Evolutionary conservation across 148 eudicot species (phyloP), one percentile per base, ranked within the genome.

Genomic region (Spergularia marina): DNA sequence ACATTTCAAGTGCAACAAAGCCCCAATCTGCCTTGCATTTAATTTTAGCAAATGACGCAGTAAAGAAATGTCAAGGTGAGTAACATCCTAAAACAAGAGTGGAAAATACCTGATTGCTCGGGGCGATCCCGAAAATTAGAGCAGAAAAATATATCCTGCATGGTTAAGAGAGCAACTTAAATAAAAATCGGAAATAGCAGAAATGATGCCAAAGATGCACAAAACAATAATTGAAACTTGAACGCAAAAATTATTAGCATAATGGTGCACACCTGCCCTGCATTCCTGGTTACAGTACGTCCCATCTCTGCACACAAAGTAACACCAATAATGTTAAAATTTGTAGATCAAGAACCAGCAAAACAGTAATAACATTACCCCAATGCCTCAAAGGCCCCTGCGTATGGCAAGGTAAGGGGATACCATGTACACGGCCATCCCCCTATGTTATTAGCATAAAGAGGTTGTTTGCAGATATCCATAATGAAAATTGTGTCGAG

Each of bases 61-160:
- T 47, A 6, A 12, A 15, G 4, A 17, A 18, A 67, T 20, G 12
- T 6, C 30, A 2, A 55, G 51, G 3, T 8, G 20, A 57, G 36
- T 60, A 34, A 73, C 41, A 23, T 52, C 51, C 23, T 20, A 56
- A 30, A 15, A 53, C 6, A 11, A 20, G 59, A 55, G 21, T 12
- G 39, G 25, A 20, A 74, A 74, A 59, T 87, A 93, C 98, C 94
- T 72, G 97, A 86, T 74, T 85, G 89, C 67, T 85, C 81, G 18
- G 88, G 82, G 74, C 76, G 89, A 80, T 89, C 91, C 54, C 60
- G 83, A 74, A 87, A 91, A 77, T 82, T 79, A 44, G 94, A 84
- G 85, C 87, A 82, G 41, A 91, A 78, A 62, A 77, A 75, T 17
- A 85, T 73, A 77, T 87, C 92, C 97, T 91, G 89, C 85, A 84